Evolutionary conservation across 257 asterid genomes (phyloP), one percentile per base, ranked within the genome.

Genomic region (Striga asiatica): DNA sequence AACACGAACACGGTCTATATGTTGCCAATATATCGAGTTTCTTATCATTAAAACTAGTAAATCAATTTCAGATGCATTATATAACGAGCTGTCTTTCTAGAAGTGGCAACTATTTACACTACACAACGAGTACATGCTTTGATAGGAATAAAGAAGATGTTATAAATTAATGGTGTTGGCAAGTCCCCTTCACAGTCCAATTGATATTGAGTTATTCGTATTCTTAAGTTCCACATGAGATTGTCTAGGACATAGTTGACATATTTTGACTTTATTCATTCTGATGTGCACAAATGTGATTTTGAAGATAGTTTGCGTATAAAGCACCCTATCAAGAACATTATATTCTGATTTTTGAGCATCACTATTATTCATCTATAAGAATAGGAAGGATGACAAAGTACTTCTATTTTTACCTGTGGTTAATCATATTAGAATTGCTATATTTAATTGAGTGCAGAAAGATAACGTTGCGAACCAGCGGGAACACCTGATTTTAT

Each of bases 401-500:
- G 22, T 41, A 20, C 48, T 19, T 52, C 10, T 49, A 22, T 32
- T 9, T 51, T 13, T 52, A 12, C 31, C 50, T 11, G 13, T 42
- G 35, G 24, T 57, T 41, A 31, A 37, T 42, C 45, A 13, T 42
- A 21, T 21, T 2, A 53, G 16, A 55, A 54, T 43, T 66, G 39
- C 21, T 53, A 27, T 50, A 18, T 49, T 46, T 60, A 32, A 58
- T 68, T 67, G 59, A 68, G 54, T 71, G 78, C 93, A 91, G 98
- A 87, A 87, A 64, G 88, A 84, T 74, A 91, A 70, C 5, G 94
- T 91, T 64, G 79, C 88, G 22, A 91, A 91, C 76, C 98, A 91
- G 75, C 74, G 98, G 71, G 98, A 91, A 54, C 98, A 91, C 79
- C 70, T 91, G 79, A 87, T 91, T 73, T 72, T 91, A 48, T 74